Evolutionary conservation across 768 basidiomycete species (phyloP), one percentile per base, ranked within the genome.

Genomic region (Stropharia rugosoannulata): DNA sequence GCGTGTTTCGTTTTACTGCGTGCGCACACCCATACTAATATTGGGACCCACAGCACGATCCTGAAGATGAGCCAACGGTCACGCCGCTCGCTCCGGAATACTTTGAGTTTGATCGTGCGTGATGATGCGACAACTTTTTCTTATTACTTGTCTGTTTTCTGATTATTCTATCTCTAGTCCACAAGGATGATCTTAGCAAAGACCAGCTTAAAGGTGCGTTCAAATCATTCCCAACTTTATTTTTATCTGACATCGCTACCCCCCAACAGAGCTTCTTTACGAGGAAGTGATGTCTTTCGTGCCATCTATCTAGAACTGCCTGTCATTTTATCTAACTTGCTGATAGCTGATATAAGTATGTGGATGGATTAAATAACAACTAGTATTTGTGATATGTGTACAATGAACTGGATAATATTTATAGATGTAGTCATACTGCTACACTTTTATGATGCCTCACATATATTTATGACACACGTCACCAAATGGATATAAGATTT

Each of bases 51-150:
- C 44, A 89, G 85, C 90, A 93, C 62, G 93, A 94, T 66, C 86
- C 93, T 1, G 88, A 91, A 51, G 95, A 97, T 66, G 95, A 97
- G 66, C 95, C 95, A 2, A 75, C 76, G 27, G 87, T 89, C n/a
- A 78, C 83, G 40, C 86, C 90, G 9, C 80, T 97, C 43, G 87
- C 86, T 65, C 84, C 92, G 0, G 80, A 83, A 43, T 97, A 95
- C 72, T 97, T 97, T 70, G 89, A 93, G 62, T 96, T 95, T 65
- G 94, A 97, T 69, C 75, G 85, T 89, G 66, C 70, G 86, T 71
- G 39, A n/a, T 36, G 18, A 13, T 36, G 13, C 22, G 5, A 25
- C 39, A 22, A 38, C 32, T 16, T 40, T 25, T 48, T 49, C 22
- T 11, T 11, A 52, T 49, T 27, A 41, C 55, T 62, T 55, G 32